Conservation (phyloP, 192 early-diverging fungal genomes). For the Backusella tuberculispora region DNA sequence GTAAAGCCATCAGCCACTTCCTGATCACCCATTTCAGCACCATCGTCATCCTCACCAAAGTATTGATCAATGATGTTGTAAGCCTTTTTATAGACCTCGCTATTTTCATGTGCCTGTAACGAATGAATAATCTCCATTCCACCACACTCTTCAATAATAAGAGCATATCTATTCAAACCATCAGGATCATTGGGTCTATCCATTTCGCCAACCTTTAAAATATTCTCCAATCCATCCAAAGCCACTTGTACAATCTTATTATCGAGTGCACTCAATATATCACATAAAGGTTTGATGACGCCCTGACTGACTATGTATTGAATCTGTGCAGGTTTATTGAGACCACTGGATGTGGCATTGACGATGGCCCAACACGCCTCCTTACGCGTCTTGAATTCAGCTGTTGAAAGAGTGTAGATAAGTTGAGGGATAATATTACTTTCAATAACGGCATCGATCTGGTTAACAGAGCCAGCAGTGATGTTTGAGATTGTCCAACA, state of each 20-base stretch:
- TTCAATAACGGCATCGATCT: constrained; percentile 96
- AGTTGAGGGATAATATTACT: constrained; percentile 93
- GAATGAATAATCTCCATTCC: constrained; percentile 96
- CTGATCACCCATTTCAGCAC: constrained; percentile 66
- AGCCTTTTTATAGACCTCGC: constrained; percentile 97
- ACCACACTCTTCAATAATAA: constrained; percentile 90
- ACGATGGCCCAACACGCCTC: constrained; percentile 99
- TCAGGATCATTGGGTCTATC: constrained; percentile 66
- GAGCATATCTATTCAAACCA: constrained; percentile 83
- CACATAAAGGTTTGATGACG: constrained; percentile 94
- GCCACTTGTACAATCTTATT: constrained; percentile 97
- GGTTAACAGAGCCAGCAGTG: constrained; percentile 90
- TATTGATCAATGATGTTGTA: constrained; percentile 96
- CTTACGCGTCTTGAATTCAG: constrained; percentile 98
- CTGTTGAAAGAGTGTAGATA: constrained; percentile 81
- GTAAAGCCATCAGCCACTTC: constrained; percentile 86
- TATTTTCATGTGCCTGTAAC: constrained; percentile 93
- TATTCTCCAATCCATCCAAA: constrained; percentile 97
- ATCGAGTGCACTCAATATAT: constrained; percentile 88
- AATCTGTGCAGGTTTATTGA: constrained; percentile 92
- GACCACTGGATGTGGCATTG: constrained; percentile 94
- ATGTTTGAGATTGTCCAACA: constrained; percentile 99
- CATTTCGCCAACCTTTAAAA: constrained; percentile 93
- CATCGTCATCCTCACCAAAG: constrained; percentile 86
- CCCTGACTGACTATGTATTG: constrained; percentile 91